Base-by-base conservation (phyloP, 257 asterid species). In the Coffea eugenioides region DNA sequence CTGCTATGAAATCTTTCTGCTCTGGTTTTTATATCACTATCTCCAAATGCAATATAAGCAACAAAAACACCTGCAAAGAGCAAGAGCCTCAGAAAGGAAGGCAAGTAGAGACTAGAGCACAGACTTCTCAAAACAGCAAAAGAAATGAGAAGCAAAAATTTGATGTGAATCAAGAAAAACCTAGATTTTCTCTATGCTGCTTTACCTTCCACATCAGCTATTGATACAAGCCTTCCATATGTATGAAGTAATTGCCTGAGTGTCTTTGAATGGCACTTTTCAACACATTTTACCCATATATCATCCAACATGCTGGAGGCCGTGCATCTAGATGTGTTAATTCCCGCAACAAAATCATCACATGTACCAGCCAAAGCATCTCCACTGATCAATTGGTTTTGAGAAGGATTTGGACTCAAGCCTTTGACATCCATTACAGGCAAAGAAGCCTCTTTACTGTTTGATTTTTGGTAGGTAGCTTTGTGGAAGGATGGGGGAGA, bases 1-100 rank as follows among this genome's bases (percentile, higher is more conserved):
- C 99, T 96, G 88, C 99, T 92, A n/a, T 89, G 89, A 66, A 90
- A 96, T 81, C 98, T 92, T 86, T 94, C 97, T 34, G 96, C 98
- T 89, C 98, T 83, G 87, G 90, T 83, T 91, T 91, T 92, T 76
- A 90, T 82, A 75, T 86, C 89, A 80, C 80, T 83, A 69, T 94
- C 97, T 23, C 82, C 90, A 81, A 96, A 94, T 45, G 95, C 97
- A 86, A 96, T 80, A 69, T 90, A 91, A 75, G 97, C 95, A 81
- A 92, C 91, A 79, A 91, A 89, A 62, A 91, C 91, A 77, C 99
- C 99, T 96, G 91, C 85, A 83, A 61, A 45, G 73, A 75, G 52
- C 52, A 51, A 25, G 41, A 73, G 46, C 41, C 51, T 74, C 54
- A 79, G 36, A 64, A 64, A 71, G 43, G 25, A 59, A 45, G 4